A percentile compares a stretch with the other conserved stretches of the same genome.
Evolutionary conservation across 352 stramenopile genomes (phyloP).

Genomic region (Pythium vanterpoolii): DNA sequence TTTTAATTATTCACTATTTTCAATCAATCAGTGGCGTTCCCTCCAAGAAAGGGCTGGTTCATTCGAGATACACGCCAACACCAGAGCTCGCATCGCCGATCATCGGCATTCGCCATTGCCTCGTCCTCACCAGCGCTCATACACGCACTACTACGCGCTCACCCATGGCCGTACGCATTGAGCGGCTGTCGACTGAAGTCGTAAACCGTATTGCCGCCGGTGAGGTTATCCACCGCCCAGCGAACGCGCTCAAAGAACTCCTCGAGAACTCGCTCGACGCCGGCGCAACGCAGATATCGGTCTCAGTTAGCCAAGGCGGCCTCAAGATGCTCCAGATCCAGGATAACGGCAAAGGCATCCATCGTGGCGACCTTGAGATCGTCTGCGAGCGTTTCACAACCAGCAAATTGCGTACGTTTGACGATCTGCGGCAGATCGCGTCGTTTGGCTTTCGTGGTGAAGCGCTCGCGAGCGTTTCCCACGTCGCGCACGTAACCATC

Average conservation of each 20-base stretch:
- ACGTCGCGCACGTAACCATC: slow-evolving; percentile 93
- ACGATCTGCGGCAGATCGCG: slow-evolving; percentile 92
- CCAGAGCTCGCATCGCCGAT: not conserved
- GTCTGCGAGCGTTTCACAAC: slow-evolving; percentile 98
- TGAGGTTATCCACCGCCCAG: slow-evolving; percentile 95
- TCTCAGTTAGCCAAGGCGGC: slow-evolving; percentile 82
- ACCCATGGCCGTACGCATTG: slow-evolving; percentile 46
- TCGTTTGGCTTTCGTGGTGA: slow-evolving; percentile 99
- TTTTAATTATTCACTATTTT: slow-evolving; percentile 27
- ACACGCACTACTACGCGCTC: not conserved
- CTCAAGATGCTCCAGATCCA: slow-evolving; percentile 94
- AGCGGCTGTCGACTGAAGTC: slow-evolving; percentile 88
- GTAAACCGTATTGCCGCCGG: slow-evolving; percentile 94
- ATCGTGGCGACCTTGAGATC: slow-evolving; percentile 90
- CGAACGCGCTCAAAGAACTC: slow-evolving; percentile 96
- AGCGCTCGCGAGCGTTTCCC: slow-evolving; percentile 96
- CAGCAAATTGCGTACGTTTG: slow-evolving; percentile 93
- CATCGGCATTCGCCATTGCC: not conserved
- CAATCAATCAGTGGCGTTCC: slow-evolving; percentile 24
- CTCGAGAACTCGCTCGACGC: slow-evolving; percentile 99
- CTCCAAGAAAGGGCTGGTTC: slow-evolving; percentile 35
- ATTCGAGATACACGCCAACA: not conserved
- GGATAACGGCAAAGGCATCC: slow-evolving; percentile 94
- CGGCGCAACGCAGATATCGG: slow-evolving; percentile 76
- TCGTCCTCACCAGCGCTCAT: not conserved